Evolutionary conservation across 2,329 filamentous ascomycete genomes (phyloP).

Genomic region (Sclerotinia glacialis): DNA sequence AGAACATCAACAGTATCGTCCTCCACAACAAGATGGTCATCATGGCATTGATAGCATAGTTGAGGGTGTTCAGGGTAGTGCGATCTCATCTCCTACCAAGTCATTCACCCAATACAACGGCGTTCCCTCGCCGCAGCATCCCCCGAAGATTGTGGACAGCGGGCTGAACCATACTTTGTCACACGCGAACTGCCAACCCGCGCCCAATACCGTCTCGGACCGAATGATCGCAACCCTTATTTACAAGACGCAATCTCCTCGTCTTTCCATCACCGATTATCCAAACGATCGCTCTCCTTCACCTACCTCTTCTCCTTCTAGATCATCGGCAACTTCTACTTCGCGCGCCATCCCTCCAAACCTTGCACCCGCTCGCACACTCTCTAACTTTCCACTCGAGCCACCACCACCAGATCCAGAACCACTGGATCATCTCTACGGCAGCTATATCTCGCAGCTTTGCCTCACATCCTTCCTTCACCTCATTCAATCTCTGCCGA

Average conservation of each 20-base stretch:
- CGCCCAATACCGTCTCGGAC: slow-evolving; percentile 48
- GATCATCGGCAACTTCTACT: slow-evolving; percentile 16
- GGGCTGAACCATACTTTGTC: slow-evolving; percentile 61
- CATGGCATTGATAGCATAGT: slow-evolving; percentile 65
- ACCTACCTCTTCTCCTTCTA: slow-evolving; percentile 28
- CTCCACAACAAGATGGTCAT: slow-evolving; percentile 50
- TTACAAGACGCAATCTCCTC: slow-evolving; percentile 51
- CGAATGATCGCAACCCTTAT: slow-evolving; percentile 61
- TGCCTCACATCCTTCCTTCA: slow-evolving; percentile 63
- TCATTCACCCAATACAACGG: slow-evolving; percentile 55
- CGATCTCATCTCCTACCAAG: slow-evolving; percentile 43
- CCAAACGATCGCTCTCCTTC: slow-evolving; percentile 41
- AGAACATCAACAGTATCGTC: slow-evolving; percentile 63
- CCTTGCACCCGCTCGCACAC: slow-evolving; percentile 57
- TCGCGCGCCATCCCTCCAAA: slow-evolving; percentile 37
- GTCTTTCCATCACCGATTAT: slow-evolving; percentile 40
- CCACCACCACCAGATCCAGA: slow-evolving; percentile 53
- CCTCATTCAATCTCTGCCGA: slow-evolving; percentile 61
- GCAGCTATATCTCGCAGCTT: slow-evolving; percentile 62
- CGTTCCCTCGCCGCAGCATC: slow-evolving; percentile 57
- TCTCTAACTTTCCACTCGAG: slow-evolving; percentile 59
- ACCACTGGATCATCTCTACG: slow-evolving; percentile 63
- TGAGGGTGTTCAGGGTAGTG: slow-evolving; percentile 49
- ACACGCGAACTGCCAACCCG: slow-evolving; percentile 60
- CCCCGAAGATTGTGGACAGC: slow-evolving; percentile 59